Conservation (phyloP, 805 yeast genomes). For the Candida arabinofermentans region DNA sequence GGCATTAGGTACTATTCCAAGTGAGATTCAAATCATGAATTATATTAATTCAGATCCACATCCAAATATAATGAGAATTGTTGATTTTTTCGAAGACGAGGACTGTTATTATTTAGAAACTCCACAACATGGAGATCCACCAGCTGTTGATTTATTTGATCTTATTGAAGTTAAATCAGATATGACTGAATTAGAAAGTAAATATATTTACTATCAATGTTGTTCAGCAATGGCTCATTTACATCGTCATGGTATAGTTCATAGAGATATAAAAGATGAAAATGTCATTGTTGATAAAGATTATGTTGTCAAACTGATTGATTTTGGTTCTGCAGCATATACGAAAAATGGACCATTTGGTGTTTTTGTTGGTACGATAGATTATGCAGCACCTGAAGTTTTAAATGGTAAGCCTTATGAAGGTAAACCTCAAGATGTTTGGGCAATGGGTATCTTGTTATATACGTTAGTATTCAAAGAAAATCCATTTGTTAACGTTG, state of each 20-base stretch:
- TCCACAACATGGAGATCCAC: conserved; percentile 83
- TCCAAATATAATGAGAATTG: conserved; percentile 77
- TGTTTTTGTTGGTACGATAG: conserved; percentile 95
- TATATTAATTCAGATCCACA: conserved; percentile 75
- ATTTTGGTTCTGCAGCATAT: conserved; percentile 94
- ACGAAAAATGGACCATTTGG: conserved; percentile 91
- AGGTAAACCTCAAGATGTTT: conserved; percentile 93
- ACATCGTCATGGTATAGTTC: conserved; percentile 84
- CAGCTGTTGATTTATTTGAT: conserved; percentile 91
- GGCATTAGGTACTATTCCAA: conserved; percentile 85
- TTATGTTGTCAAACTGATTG: conserved; percentile 81
- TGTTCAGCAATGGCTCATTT: conserved; percentile 76
- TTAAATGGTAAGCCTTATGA: conserved; percentile 82
- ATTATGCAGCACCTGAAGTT: conserved; percentile 97
- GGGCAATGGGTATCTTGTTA: conserved; percentile 92
- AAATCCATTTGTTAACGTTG: conserved; percentile 92
- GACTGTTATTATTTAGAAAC: conserved; percentile 88
- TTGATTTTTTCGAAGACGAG: conserved; percentile 92
- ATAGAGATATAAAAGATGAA: conserved; percentile 93
- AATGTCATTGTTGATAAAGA: conserved; percentile 82
- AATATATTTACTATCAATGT: conserved; percentile 73
- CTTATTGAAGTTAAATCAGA: conserved; percentile 80
- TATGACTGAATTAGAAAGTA: conserved; percentile 77
- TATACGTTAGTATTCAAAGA: conserved; percentile 91
- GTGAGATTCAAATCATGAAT: conserved; percentile 93